A percentile compares a stretch with the other conserved stretches of the same genome.
Evolutionary conservation across 768 basidiomycete species (phyloP).

Genomic region (Hirschioporus abietinus): DNA sequence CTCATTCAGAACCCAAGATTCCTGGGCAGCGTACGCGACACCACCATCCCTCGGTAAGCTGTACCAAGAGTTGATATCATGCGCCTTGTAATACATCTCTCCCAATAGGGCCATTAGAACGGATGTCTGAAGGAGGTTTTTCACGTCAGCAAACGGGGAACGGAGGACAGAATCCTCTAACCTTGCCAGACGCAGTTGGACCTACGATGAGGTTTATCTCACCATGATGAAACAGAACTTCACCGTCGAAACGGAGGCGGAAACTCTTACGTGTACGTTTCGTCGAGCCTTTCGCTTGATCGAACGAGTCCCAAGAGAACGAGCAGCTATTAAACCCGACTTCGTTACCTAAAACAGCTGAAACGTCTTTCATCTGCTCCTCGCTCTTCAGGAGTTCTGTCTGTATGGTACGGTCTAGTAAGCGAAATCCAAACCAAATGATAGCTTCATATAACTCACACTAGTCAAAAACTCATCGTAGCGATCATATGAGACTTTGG

Average conservation of each 20-base stretch:
- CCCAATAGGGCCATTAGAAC: conserved; percentile 27
- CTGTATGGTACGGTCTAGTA: neutral
- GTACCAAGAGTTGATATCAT: conserved; percentile 30
- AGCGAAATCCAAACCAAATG: neutral
- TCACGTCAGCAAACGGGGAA: neutral
- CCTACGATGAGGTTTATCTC: conserved; percentile 26
- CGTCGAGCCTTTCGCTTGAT: conserved; percentile 28
- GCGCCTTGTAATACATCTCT: conserved; percentile 28
- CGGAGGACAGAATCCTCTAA: neutral
- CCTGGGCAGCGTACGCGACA: conserved; percentile 44
- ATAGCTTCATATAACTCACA: conserved; percentile 12
- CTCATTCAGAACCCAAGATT: conserved; percentile 44
- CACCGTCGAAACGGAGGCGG: conserved; percentile 45
- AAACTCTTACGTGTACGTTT: conserved; percentile 40
- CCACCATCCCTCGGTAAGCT: conserved; percentile 39
- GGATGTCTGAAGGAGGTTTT: conserved; percentile 18
- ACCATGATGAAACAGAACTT: conserved; percentile 19
- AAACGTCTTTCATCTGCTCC: neutral
- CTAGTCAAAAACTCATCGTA: conserved; percentile 41
- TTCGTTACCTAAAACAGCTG: conserved; percentile 14
- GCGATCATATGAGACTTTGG: conserved; percentile 63
- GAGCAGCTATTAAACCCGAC: conserved; percentile 50
- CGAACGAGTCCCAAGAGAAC: conserved; percentile 50
- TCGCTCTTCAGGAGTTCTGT: neutral
- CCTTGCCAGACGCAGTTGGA: conserved; percentile 26